phyloP scores from a whole-genome alignment of 163 green algal species.

The Scenedesmus sp. region DNA sequence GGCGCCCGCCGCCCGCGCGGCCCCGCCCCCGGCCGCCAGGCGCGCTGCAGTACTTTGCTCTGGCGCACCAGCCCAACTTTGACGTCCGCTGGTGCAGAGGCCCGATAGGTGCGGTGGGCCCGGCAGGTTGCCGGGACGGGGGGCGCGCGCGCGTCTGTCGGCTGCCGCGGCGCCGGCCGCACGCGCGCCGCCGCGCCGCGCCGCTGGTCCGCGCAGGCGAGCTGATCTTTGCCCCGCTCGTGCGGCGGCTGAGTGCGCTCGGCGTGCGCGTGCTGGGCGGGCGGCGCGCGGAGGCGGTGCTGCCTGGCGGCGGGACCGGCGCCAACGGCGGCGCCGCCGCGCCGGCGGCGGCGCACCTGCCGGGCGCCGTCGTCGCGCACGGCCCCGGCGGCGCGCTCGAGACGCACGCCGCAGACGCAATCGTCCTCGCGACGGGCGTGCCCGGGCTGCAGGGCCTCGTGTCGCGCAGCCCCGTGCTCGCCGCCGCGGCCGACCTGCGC shows the following conservation, averaged over 20 bases:
- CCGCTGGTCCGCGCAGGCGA: constrained; percentile 61
- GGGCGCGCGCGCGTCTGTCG: not conserved
- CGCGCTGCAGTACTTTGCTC: constrained; percentile 62
- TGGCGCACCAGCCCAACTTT: constrained; percentile 89
- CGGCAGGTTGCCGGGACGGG: too few species aligned
- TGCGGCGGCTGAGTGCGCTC: constrained; percentile 54
- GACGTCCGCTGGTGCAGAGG: constrained; percentile 93
- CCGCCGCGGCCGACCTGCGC: constrained; percentile 14
- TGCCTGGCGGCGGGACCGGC: not conserved
- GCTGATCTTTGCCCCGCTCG: constrained; percentile 78
- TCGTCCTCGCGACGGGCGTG: constrained; percentile 85
- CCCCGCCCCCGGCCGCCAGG: too few species aligned
- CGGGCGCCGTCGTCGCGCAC: constrained; percentile 35
- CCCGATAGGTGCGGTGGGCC: constrained; percentile 57
- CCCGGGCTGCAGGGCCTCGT: constrained; percentile 56
- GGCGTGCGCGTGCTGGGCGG: constrained; percentile 60
- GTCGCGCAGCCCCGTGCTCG: constrained; percentile 52
- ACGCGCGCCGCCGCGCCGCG: not conserved
- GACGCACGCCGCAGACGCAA: constrained; percentile 67
- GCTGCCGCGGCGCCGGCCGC: not conserved
- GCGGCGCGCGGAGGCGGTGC: constrained; percentile 25
- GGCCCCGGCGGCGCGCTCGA: constrained; percentile 1
- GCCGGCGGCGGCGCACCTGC: not conserved
- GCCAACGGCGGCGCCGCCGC: not conserved
- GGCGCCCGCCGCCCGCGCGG: too few species aligned